Conservation (phyloP, 768 basidiomycete genomes). For the Auricularia cornea region DNA sequence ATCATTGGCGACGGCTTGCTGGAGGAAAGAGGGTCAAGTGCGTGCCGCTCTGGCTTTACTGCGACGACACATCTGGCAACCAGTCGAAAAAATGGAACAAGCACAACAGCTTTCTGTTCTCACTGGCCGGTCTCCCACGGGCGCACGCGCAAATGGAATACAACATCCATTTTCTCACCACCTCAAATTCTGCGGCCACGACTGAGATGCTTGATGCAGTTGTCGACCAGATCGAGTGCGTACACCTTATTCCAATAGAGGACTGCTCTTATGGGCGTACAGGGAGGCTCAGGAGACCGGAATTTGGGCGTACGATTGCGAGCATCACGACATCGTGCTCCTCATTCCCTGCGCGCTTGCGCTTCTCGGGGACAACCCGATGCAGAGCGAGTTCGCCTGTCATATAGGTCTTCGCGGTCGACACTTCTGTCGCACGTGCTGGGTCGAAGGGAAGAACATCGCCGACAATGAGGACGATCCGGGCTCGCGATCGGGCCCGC, state of each 20-base stretch:
- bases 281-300: slow-evolving; percentile 19
- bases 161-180: slow-evolving; percentile 18
- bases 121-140: slow-evolving; percentile 15
- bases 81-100: slow-evolving; percentile 23
- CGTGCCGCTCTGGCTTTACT: slow-evolving; percentile 14
- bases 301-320: slow-evolving; percentile 13
- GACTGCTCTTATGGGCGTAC: too few relatives aligned
- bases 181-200: slow-evolving; percentile 16
- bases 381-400: slow-evolving; percentile 13
- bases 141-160: slow-evolving; percentile 2
- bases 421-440: slow-evolving; percentile 17
- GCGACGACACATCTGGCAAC: slow-evolving; percentile 24
- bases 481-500: neutral
- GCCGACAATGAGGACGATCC: too few relatives aligned
- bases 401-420: slow-evolving; percentile 11
- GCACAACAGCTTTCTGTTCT: slow-evolving; percentile 20
- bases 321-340: slow-evolving; percentile 19
- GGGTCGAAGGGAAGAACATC: neutral
- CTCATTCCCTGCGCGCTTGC: slow-evolving; percentile 24
- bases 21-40: slow-evolving; percentile 10
- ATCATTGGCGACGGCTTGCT: slow-evolving; percentile 7
- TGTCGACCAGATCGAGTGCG: slow-evolving; percentile 13
- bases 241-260: too few relatives aligned
- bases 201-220: slow-evolving; percentile 19
- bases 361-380: slow-evolving; percentile 12